A percentile compares a stretch with the other conserved stretches of the same genome.
phyloP scores from a whole-genome alignment of 164 flowering plant genomes.

The Berberis thunbergii region DNA sequence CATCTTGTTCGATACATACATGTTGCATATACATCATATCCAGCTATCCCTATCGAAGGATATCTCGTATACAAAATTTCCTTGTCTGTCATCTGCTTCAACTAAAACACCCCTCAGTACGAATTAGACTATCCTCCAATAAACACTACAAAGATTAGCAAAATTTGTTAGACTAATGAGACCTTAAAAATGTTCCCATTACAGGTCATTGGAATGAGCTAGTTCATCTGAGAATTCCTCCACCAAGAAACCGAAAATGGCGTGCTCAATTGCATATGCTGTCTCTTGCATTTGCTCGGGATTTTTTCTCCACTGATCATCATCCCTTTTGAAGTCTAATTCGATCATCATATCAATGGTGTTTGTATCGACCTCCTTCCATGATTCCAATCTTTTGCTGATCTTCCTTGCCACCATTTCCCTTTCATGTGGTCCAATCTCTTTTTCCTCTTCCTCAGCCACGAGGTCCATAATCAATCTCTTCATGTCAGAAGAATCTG shows the following conservation, averaged over 20 bases:
- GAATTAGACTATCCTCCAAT: constrained; percentile 1
- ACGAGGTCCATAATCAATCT: constrained; percentile 47
- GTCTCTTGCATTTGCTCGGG: constrained; percentile 29
- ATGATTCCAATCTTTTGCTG: constrained; percentile 47
- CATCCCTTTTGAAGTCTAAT: constrained; percentile 40
- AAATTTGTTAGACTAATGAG: constrained; percentile 1
- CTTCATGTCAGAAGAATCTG: constrained; percentile 39
- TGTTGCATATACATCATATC: constrained; percentile 1
- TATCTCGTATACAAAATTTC: background rate
- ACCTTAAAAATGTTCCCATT: background rate
- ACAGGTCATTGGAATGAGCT: background rate
- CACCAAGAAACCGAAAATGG: constrained; percentile 39
- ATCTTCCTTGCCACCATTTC: constrained; percentile 30
- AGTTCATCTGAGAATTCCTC: constrained; percentile 60
- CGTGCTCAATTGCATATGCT: constrained; percentile 39
- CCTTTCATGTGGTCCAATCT: background rate
- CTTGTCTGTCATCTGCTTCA: background rate
- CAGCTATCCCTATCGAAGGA: background rate
- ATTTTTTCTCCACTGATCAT: constrained; percentile 38
- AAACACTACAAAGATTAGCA: background rate
- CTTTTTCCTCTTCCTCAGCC: constrained; percentile 34
- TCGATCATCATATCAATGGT: constrained; percentile 88
- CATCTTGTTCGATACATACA: constrained; percentile 1
- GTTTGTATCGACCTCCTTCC: constrained; percentile 53
- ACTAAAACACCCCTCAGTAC: background rate